Conservation (phyloP, 2,329 filamentous ascomycete species). For the Zymoseptoria tritici region DNA sequence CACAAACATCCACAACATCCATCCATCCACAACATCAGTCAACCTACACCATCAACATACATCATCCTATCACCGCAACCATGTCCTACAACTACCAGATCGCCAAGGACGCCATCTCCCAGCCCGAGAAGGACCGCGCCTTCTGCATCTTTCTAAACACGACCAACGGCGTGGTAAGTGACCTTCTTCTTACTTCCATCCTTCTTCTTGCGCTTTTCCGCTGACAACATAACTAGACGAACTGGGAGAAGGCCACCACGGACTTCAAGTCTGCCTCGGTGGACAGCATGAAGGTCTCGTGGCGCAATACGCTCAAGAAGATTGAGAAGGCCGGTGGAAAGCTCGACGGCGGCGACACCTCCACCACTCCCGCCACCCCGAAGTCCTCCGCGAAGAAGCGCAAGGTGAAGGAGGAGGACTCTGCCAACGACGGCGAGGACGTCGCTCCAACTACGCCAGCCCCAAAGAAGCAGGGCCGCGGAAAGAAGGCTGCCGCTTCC, state of each 20-base stretch:
- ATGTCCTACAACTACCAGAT: constrained; percentile 23
- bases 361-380: background rate
- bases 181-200: background rate
- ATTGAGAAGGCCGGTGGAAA: constrained; percentile 20
- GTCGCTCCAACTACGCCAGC: constrained; percentile 16
- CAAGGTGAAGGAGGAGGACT: constrained; percentile 13
- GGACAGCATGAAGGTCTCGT: constrained; percentile 20
- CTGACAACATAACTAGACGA: constrained; percentile 9
- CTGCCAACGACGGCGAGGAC: background rate
- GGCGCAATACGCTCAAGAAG: constrained; percentile 23
- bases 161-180: constrained; percentile 11
- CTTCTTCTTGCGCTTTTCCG: background rate
- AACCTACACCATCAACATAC: background rate
- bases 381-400: constrained; percentile 22
- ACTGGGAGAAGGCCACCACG: constrained; percentile 24
- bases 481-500: constrained; percentile 17
- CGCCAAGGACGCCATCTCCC: constrained; percentile 18
- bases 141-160: constrained; percentile 21
- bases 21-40: background rate
- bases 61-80: constrained; percentile 1
- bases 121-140: constrained; percentile 26
- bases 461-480: constrained; percentile 37
- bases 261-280: constrained; percentile 22
- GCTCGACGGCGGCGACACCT: constrained; percentile 5
- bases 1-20: constrained; percentile 1